Evolutionary conservation across 1,284 basidiomycete genomes (phyloP), one percentile per base, ranked within the genome.

Genomic region (Rhodotorula glutinis): DNA sequence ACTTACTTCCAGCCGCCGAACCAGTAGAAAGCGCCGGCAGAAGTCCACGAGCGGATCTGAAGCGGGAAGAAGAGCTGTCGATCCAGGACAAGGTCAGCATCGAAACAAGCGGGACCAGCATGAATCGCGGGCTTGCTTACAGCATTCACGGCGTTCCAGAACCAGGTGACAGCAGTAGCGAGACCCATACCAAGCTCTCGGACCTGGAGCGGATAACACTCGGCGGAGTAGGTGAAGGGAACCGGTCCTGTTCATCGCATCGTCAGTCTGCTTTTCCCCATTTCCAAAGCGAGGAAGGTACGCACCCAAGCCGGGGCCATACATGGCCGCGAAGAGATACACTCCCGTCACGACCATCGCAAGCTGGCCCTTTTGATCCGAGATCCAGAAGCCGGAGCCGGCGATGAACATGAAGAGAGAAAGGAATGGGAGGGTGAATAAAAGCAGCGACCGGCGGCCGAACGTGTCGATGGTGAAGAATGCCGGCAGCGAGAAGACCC

Each of bases 141-240:
- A 8, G 29, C 66, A 38, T 72, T 56, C 40, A 70, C 55, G 33
- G 60, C 56, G 52, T 53, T 57, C 49, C 66, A 69, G 27, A 57
- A 16, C 67, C 67, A 82, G 1, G 82, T 84, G 0, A 83, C 79
- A 7, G 85, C 83, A 17, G 83, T 61, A 1, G 73, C 85, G 81
- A 82, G 86, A 21, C 74, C 59, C 82, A 83, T 83, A 11, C 82
- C 82, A 53, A 81, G 76, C 72, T 85, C 82, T 58, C 83, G 79
- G 44, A 82, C 79, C 10, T 69, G 63, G 4, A 83, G 77, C 16
- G 82, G 82, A 78, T 81, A 83, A 4, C 81, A 81, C 73, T 83
- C 82, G 51, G 82, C 82, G 5, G 79, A 80, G 74, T 69, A 66
- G 8, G 79, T 77, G 65, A 81, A 80, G 0, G 77, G 65, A 79